Percentiles rank a stretch among this genome's conserved stretches.
Conservation (phyloP, 345 rosid species). For the Alliaria petiolata region DNA sequence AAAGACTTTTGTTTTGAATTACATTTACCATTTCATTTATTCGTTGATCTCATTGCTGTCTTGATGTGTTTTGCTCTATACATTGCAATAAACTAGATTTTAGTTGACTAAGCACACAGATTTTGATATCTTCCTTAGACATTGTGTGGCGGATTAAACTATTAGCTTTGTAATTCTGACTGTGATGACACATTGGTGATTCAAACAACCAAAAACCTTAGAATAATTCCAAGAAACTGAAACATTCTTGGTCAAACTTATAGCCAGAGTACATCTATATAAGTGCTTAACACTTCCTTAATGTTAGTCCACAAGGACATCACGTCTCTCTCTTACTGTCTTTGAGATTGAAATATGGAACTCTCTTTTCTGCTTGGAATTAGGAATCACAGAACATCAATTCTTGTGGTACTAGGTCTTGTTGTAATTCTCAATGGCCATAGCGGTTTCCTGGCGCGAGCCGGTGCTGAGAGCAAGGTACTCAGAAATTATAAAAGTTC, state of each 20-base stretch:
- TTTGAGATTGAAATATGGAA: not conserved
- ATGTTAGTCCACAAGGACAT: not conserved
- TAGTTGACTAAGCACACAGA: not conserved
- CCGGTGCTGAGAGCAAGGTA: not conserved
- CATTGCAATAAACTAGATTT: not conserved
- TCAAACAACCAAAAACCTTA: not conserved
- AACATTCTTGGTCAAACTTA: not conserved
- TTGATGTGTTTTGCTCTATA: not conserved
- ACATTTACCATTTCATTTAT: no score
- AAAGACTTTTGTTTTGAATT: no score
- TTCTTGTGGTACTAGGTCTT: not conserved
- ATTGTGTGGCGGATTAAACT: not conserved
- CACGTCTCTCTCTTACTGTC: not conserved
- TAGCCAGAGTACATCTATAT: not conserved
- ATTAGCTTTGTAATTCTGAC: not conserved
- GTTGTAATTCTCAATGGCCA: slow-evolving; percentile 2
- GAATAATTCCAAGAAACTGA: not conserved
- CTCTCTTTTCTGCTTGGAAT: not conserved
- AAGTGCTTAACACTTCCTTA: not conserved
- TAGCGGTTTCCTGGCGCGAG: not conserved
- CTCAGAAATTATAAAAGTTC: not conserved
- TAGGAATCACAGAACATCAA: not conserved
- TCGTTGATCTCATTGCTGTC: not conserved
- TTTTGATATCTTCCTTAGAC: not conserved
- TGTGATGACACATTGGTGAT: not conserved